Base-by-base conservation (phyloP, 75 land plant genomes). In the Adiantum capillusveneris region DNA sequence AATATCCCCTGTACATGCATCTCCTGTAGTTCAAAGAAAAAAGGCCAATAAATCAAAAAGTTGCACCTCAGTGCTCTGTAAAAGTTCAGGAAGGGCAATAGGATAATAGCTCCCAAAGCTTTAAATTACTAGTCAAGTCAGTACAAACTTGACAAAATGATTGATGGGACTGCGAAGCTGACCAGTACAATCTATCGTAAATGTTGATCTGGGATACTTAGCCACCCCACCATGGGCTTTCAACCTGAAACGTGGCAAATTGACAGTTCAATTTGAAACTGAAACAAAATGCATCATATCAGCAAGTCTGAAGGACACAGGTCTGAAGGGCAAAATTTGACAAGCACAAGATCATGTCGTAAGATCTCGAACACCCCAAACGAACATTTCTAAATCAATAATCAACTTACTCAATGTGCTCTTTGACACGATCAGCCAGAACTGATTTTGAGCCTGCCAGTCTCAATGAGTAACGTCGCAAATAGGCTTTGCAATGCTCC, bases 401-500 rank as follows among this genome's bases (percentile, higher is more conserved):
- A n/a, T n/a, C 37, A 34, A 34, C 71, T 31, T 71, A 70, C 76
- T 55, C 58, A 13, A 63, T 30, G 50, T 74, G 67, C 29, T 74
- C 66, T n/a, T 62, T 36, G 13, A 74, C 64, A 27, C 77, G 75
- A 27, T 55, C 45, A 29, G 63, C 22, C 18, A 73, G 60, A 34
- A 63, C 66, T 16, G 59, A 37, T 49, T 71, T 74, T 30, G 30
- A n/a, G 1, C 76, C 77, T 18, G 58, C 24, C 21, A 74, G 16
- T 11, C 75, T 63, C 54, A 74, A 59, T 29, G 67, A 45, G 71
- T 71, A 58, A 48, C 55, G 50, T 1, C 75, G 77, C 34, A 74
- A 34, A 63, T 74, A 74, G 0, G 74, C 59, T 43, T 70, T 70
- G 19, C 56, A 34, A 19, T 71, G 66, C 16, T 70, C 76, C 13